Conservation (phyloP, 2,329 filamentous ascomycete genomes). For the Chrysoporthe deuterocubensis region DNA sequence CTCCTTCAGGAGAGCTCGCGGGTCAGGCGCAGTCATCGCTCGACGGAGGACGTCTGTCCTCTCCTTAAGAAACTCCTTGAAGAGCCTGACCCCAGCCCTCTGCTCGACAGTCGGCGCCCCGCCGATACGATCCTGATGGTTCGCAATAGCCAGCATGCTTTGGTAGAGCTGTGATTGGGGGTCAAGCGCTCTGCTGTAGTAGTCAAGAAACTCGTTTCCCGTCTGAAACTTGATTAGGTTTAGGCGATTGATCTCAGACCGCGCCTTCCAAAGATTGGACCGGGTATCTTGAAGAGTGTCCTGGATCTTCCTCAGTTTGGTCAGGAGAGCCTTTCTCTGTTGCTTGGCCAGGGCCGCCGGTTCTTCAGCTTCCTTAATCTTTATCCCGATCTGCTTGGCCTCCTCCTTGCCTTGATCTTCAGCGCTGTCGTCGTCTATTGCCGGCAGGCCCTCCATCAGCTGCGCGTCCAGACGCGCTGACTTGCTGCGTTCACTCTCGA, state of each 20-base stretch:
- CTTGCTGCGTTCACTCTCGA: constrained; percentile 2
- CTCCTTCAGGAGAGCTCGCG: not conserved
- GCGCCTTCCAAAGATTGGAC: constrained; percentile 4
- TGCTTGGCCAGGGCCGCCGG: not conserved
- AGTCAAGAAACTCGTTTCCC: not conserved
- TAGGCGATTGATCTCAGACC: constrained; percentile 3
- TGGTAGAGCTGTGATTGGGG: not conserved
- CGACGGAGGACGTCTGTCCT: not conserved
- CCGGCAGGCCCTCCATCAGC: constrained; percentile 12
- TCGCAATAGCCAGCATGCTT: not conserved
- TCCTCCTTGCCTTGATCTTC: not conserved
- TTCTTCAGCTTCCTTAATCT: not conserved
- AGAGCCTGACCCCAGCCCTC: not conserved
- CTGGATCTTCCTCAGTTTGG: constrained; percentile 3
- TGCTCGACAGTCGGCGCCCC: not conserved
- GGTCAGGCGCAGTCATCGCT: not conserved
- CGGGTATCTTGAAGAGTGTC: not conserved
- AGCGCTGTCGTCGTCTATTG: not conserved
- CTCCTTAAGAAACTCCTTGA: not conserved
- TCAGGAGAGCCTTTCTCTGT: not conserved
- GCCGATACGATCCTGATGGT: not conserved
- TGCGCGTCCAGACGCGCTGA: not conserved
- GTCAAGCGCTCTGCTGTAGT: not conserved
- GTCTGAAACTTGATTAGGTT: constrained; percentile 3
- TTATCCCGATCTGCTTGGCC: not conserved